These are phyloP conservation scores for Amanita thiersii DNA, from an alignment of 768 basidiomycete species.

Conservation along the genomic window DNA sequence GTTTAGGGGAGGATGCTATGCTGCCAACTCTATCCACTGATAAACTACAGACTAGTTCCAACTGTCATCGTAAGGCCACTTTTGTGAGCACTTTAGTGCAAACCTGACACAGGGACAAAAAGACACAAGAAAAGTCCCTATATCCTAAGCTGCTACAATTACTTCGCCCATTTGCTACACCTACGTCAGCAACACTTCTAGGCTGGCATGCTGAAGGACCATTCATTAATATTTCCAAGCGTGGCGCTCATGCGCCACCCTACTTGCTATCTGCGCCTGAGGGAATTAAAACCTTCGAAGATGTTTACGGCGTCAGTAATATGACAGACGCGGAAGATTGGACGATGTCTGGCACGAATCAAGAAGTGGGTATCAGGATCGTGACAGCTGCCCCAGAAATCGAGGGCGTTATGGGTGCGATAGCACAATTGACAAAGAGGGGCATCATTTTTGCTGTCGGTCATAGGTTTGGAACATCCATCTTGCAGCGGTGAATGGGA, in stretches of 20 bases:
- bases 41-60: slow-evolving; percentile 40
- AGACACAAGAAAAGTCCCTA: slow-evolving; percentile 75
- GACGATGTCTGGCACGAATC: slow-evolving; percentile 41
- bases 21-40: slow-evolving; percentile 8
- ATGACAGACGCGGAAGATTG: slow-evolving; percentile 59
- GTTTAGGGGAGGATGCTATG: too few species aligned
- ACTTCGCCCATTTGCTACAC: slow-evolving; percentile 58
- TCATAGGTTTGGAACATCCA: slow-evolving; percentile 51
- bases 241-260: slow-evolving; percentile 72
- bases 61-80: slow-evolving; percentile 56
- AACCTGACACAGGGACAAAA: slow-evolving; percentile 5
- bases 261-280: slow-evolving; percentile 55
- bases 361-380: slow-evolving; percentile 60
- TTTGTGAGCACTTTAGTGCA: background rate
- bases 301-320: slow-evolving; percentile 63
- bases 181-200: slow-evolving; percentile 61
- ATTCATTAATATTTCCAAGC: slow-evolving; percentile 74
- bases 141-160: slow-evolving; percentile 66
- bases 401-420: slow-evolving; percentile 68
- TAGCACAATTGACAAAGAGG: slow-evolving; percentile 48
- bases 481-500: background rate
- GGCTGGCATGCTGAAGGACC: slow-evolving; percentile 94
- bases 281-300: slow-evolving; percentile 64
- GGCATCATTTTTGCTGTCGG: slow-evolving; percentile 83
- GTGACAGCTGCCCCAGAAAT: slow-evolving; percentile 87